Conservation (phyloP, 345 rosid species). For the Citrus sp. region DNA sequence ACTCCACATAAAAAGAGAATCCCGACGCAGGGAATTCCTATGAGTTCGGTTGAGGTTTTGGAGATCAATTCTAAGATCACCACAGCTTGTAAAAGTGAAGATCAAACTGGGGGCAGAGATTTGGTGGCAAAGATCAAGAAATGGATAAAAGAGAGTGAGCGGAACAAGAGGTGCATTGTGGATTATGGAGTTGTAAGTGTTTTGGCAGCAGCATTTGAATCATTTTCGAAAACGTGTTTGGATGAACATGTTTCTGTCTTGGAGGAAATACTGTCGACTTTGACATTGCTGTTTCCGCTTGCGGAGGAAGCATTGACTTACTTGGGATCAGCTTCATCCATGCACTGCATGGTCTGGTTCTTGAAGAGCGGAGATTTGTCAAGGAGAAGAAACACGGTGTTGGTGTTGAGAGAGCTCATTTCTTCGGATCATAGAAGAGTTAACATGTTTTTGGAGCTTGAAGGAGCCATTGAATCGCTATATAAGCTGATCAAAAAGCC, state of each 20-base stretch:
- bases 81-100: conserved; percentile 5
- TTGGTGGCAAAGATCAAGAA: conserved; percentile 45
- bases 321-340: conserved; percentile 45
- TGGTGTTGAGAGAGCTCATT: conserved; percentile 42
- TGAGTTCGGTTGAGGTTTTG: conserved; percentile 33
- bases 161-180: conserved; percentile 48
- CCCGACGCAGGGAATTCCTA: conserved; percentile 80
- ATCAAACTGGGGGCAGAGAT: conserved; percentile 25
- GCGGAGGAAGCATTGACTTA: conserved; percentile 35
- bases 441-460: conserved; percentile 31
- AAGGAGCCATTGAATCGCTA: conserved; percentile 55
- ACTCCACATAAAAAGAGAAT: conserved; percentile 33
- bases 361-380: conserved; percentile 44
- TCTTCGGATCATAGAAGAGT: conserved; percentile 34
- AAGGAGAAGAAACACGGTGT: conserved; percentile 54
- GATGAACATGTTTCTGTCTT: conserved; percentile 29
- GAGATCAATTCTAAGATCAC: conserved; percentile 31
- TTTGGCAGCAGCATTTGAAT: conserved; percentile 44
- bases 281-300: conserved; percentile 47
- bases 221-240: conserved; percentile 28
- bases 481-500: conserved; percentile 58
- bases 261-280: conserved; percentile 55
- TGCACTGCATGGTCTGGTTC: conserved; percentile 44
- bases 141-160: conserved; percentile 51
- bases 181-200: conserved; percentile 34